Evolutionary conservation across 441 rosid genomes (phyloP), one percentile per base, ranked within the genome.

Genomic region (Croton setiger): DNA sequence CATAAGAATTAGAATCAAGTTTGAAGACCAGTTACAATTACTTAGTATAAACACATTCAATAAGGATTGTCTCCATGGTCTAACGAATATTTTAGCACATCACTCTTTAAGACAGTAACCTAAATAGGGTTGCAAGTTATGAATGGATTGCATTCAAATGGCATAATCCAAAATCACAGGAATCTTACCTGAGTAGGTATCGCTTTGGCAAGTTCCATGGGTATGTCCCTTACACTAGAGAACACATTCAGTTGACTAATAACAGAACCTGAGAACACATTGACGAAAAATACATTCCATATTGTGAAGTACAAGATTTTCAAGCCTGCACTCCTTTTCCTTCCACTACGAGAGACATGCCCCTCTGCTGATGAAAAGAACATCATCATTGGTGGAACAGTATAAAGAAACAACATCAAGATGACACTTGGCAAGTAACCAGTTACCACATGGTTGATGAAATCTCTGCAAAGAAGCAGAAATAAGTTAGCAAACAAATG

Each of bases 341-440:
- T 85, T 71, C 75, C 76, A 71, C 98, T 83, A 60, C 89, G 90
- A 37, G 97, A 86, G 54, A 86, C 74, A 68, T 84, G 82, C 59
- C 98, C 98, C 79, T 92, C 99, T 59, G 86, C 65, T 72, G 84
- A 77, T 61, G 99, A 87, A 73, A 94, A 86, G 54, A 86, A 69
- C 93, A 86, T 84, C 99, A 94, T 94, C 74, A 83, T 73, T 57
- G 98, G 98, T 64, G 99, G 98, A 82, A 88, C 97, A 41, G 86
- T 45, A 63, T 85, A 87, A 44, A 92, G 45, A 77, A 86, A 90
- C 35, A 86, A 51, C 66, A 86, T 80, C 74, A 94, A 73, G 65
- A 90, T 67, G 75, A 94, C 98, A 80, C 99, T 94, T 47, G 99
- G 99, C 77, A 94, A 78, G 78, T 94, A 94, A 64, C 99, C 99